Evolutionary conservation across 352 stramenopile genomes (phyloP).

Genomic region (Phytophthora sansomeana): DNA sequence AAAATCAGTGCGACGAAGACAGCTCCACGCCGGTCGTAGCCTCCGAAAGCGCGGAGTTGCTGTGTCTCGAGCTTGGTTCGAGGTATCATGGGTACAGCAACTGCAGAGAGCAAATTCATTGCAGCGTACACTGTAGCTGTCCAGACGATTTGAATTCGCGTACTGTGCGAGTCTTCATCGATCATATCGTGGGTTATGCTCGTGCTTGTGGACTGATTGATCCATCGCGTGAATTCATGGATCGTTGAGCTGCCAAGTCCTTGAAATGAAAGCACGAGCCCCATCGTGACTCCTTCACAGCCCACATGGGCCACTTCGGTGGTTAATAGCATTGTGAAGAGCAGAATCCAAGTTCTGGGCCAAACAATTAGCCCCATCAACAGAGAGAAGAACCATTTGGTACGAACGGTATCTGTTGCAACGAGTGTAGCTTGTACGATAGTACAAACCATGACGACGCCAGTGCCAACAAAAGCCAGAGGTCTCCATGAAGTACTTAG

Average conservation of each 20-base stretch:
- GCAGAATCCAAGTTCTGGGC: conserved; percentile 45
- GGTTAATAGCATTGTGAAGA: conserved; percentile 50
- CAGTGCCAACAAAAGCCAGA: conserved; percentile 37
- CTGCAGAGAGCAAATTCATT: conserved; percentile 40
- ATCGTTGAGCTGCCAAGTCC: conserved; percentile 41
- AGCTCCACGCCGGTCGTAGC: conserved; percentile 41
- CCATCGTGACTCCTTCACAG: conserved; percentile 61
- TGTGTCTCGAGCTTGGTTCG: conserved; percentile 52
- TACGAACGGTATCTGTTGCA: conserved; percentile 41
- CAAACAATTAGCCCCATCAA: conserved; percentile 39
- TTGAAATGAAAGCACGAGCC: conserved; percentile 58
- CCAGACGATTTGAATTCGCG: conserved; percentile 34
- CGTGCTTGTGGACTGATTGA: conserved; percentile 38
- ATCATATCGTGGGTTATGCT: conserved; percentile 31
- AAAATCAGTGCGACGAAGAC: conserved; percentile 39
- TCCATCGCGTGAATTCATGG: conserved; percentile 33
- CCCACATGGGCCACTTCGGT: conserved; percentile 67
- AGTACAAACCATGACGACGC: conserved; percentile 40
- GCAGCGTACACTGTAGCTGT: conserved; percentile 25
- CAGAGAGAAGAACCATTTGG: conserved; percentile 57
- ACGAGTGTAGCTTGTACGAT: conserved; percentile 45
- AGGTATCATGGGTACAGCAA: conserved; percentile 40
- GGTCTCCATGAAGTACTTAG: conserved; percentile 50
- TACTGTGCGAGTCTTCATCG: conserved; percentile 33
- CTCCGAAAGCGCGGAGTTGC: conserved; percentile 45